Evolutionary conservation across 2,329 filamentous ascomycete genomes (phyloP).

Genomic region (Aspergillaceae sp.): DNA sequence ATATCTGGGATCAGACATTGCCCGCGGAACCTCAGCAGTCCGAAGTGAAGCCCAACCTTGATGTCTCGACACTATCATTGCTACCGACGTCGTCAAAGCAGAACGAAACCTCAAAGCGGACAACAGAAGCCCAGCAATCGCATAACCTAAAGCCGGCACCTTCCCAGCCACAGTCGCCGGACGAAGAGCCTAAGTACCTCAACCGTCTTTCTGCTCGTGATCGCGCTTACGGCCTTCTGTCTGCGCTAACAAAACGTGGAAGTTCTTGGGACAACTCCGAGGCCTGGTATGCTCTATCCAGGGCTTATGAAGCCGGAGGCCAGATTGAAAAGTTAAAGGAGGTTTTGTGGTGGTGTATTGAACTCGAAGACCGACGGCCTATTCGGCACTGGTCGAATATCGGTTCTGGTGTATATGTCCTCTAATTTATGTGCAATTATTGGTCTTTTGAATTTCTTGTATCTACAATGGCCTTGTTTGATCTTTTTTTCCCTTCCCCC

Average conservation of each 20-base stretch:
- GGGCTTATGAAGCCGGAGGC: conserved; percentile 79
- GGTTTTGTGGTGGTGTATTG: conserved; percentile 94
- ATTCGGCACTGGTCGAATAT: conserved; percentile 71
- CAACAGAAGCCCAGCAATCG: neutral
- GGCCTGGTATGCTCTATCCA: conserved; percentile 82
- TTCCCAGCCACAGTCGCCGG: conserved; percentile 10
- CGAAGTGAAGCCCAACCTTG: conserved; percentile 14
- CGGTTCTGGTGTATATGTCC: conserved; percentile 57
- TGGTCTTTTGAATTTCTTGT: conserved; percentile 1
- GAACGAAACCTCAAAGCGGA: conserved; percentile 1
- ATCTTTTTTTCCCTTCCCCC: neutral
- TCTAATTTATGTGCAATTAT: conserved; percentile 27
- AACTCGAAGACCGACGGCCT: conserved; percentile 77
- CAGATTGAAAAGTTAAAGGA: conserved; percentile 83
- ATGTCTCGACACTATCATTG: conserved; percentile 18
- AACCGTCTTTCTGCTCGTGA: conserved; percentile 86
- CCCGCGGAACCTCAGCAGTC: conserved; percentile 25
- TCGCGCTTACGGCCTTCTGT: conserved; percentile 75
- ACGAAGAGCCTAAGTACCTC: conserved; percentile 56
- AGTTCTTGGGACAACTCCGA: conserved; percentile 85
- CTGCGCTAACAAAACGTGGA: conserved; percentile 74
- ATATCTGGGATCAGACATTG: conserved; percentile 60
- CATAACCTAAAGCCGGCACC: neutral
- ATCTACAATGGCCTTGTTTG: neutral
- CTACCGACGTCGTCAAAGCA: conserved; percentile 14